These are phyloP conservation scores for Marasmius oreades DNA, from an alignment of 1,284 basidiomycete species.

Conservation along the genomic window DNA sequence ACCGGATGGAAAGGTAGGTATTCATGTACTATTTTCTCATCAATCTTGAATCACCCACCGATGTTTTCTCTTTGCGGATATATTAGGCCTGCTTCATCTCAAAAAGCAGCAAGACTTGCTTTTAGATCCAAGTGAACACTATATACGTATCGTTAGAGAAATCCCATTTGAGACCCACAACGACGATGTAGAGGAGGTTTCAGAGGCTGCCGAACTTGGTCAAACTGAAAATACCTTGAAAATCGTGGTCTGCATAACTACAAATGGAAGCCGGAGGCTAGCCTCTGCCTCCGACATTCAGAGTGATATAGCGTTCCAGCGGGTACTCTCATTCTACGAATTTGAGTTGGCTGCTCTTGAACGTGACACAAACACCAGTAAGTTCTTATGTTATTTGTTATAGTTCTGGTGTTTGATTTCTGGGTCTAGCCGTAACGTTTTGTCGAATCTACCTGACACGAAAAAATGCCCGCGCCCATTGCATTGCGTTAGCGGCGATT, in stretches of 20 bases:
- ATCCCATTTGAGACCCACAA: neutral
- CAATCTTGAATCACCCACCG: neutral
- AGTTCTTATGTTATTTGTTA: neutral
- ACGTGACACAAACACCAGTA: neutral
- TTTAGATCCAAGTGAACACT: neutral
- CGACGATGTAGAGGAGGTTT: neutral
- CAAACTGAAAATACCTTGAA: neutral
- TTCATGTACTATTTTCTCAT: neutral
- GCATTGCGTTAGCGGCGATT: conserved; percentile 9
- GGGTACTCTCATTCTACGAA: conserved; percentile 1
- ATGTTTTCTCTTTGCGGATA: neutral
- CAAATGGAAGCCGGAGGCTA: neutral
- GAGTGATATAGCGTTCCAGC: conserved; percentile 3
- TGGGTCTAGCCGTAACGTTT: conserved; percentile 1
- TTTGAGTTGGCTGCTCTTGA: neutral
- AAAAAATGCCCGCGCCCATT: conserved; percentile 15
- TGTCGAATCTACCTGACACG: conserved; percentile 12
- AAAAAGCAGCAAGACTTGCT: conserved; percentile 2
- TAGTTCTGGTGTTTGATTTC: neutral
- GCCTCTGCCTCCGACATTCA: neutral
- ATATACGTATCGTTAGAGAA: neutral
- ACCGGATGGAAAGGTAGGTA: conserved; percentile 16
- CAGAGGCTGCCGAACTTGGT: neutral
- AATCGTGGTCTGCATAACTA: conserved; percentile 6
- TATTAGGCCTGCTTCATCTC: conserved; percentile 4